Evolutionary conservation across 148 eudicot species (phyloP).

Genomic region (Arbutus unedo): DNA sequence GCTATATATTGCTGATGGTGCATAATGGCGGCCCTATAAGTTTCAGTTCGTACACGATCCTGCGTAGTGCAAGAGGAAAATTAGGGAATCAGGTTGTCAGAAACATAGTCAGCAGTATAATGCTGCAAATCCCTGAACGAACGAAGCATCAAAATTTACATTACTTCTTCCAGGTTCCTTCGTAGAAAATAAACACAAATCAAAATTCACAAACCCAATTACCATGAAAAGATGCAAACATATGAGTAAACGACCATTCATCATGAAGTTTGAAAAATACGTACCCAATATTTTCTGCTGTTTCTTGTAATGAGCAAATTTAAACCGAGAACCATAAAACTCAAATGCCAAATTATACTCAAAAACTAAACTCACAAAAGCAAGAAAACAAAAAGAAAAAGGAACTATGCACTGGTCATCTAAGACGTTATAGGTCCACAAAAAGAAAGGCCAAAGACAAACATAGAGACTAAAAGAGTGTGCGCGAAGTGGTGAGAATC

Average conservation of each 20-base stretch:
- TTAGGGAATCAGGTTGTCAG: background rate
- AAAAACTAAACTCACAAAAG: background rate
- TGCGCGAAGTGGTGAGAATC: background rate
- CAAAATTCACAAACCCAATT: background rate
- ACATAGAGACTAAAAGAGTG: background rate
- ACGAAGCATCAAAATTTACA: background rate
- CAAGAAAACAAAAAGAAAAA: background rate
- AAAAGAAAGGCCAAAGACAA: background rate
- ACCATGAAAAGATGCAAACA: background rate
- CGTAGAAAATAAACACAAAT: background rate
- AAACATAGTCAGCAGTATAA: background rate
- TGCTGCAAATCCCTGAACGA: background rate
- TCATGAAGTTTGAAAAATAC: background rate
- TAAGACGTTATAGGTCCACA: background rate
- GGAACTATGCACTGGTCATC: background rate
- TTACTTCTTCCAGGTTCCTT: background rate
- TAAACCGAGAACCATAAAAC: background rate
- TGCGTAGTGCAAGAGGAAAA: constrained; percentile 31
- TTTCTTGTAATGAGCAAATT: background rate
- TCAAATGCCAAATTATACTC: background rate
- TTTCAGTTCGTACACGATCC: constrained; percentile 94
- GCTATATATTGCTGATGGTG: constrained; percentile 66
- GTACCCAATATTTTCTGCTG: background rate
- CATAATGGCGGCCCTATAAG: constrained; percentile 82
- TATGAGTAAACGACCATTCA: background rate